These are phyloP conservation scores for Monilinia fructigena DNA, from an alignment of 2,329 filamentous ascomycete genomes.

Conservation along the genomic window DNA sequence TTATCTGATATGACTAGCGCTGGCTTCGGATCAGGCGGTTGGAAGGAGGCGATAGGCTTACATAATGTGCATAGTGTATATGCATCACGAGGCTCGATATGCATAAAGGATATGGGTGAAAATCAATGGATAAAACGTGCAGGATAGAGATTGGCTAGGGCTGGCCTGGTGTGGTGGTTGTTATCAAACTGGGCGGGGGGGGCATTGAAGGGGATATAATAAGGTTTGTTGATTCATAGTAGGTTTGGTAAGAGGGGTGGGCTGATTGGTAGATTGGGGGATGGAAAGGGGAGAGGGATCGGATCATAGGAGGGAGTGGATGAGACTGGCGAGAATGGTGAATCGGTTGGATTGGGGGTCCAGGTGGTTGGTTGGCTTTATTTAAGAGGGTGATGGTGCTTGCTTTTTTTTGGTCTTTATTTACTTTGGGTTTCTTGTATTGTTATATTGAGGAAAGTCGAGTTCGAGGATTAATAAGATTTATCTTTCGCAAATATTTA, in stretches of 20 bases:
- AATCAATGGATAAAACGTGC: slow-evolving; percentile 3
- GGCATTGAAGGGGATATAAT: background rate
- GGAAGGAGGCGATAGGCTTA: background rate
- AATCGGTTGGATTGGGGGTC: background rate
- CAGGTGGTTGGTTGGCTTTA: background rate
- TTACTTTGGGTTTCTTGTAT: too few relatives aligned
- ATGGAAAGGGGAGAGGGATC: background rate
- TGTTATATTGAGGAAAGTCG: too few relatives aligned
- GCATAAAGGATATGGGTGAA: background rate
- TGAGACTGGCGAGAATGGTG: background rate
- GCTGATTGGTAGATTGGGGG: background rate
- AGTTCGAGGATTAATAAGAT: too few relatives aligned
- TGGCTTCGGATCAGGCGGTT: background rate
- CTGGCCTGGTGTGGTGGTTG: background rate
- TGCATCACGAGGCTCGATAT: background rate
- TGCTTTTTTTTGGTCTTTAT: background rate
- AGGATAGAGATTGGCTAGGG: background rate
- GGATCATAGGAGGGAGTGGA: too few relatives aligned
- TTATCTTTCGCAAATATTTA: too few relatives aligned
- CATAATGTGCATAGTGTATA: background rate
- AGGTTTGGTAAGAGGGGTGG: background rate
- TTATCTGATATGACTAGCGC: background rate
- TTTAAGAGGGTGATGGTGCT: background rate
- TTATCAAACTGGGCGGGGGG: background rate
- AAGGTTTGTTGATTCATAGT: background rate